Percentiles rank a stretch among this genome's conserved stretches.
Evolutionary conservation across 2,329 filamentous ascomycete genomes (phyloP).

Genomic region (Cadophora luteo-olivacea): DNA sequence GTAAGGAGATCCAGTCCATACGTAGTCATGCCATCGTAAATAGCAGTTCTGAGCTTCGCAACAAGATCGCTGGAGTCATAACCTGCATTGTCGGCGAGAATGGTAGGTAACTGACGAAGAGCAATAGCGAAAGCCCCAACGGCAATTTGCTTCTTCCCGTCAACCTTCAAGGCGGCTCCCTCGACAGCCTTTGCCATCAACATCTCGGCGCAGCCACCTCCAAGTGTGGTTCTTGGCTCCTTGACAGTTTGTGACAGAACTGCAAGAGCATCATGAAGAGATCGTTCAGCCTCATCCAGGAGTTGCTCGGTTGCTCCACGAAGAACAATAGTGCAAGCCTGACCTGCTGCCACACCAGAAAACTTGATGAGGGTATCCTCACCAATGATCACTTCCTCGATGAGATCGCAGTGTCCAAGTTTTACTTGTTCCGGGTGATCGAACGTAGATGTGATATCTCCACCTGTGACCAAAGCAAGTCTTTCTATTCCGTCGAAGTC

Average conservation of each 20-base stretch:
- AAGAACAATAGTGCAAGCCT: constrained; percentile 96
- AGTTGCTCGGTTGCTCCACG: constrained; percentile 96
- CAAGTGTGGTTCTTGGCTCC: constrained; percentile 91
- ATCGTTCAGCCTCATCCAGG: constrained; percentile 94
- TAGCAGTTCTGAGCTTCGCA: constrained; percentile 86
- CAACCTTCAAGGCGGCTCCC: constrained; percentile 88
- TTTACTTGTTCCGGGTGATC: constrained; percentile 98
- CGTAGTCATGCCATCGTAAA: constrained; percentile 92
- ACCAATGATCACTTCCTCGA: constrained; percentile 98
- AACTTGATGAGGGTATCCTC: constrained; percentile 98
- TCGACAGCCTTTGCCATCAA: constrained; percentile 98
- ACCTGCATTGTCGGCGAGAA: constrained; percentile 96
- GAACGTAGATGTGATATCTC: constrained; percentile 97
- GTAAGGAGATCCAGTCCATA: constrained; percentile 89
- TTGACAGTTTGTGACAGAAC: constrained; percentile 96
- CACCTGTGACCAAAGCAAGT: constrained; percentile 91
- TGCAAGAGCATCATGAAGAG: constrained; percentile 92
- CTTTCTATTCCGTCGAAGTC: constrained; percentile 99
- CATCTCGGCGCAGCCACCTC: constrained; percentile 98
- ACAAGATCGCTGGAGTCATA: constrained; percentile 95
- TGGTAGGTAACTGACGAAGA: constrained; percentile 91
- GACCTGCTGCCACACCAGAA: constrained; percentile 90
- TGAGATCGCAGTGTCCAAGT: constrained; percentile 91
- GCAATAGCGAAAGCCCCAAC: constrained; percentile 90
- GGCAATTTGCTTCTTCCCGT: constrained; percentile 95